These are phyloP conservation scores for Argentina anserina DNA, from an alignment of 306 rosid species.

Conservation along the genomic window DNA sequence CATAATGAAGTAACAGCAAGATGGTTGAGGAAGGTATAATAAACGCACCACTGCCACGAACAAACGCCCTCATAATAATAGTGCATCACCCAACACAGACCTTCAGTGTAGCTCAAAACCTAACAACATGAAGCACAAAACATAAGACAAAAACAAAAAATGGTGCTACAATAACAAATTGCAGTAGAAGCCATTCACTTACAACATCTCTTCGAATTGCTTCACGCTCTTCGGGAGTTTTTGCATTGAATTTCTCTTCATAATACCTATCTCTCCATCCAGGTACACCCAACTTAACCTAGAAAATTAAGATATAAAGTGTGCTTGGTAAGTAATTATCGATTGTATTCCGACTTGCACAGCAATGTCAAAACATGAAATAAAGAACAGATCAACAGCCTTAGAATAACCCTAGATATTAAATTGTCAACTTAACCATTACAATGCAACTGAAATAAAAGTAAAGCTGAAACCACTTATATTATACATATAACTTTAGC, in stretches of 20 bases:
- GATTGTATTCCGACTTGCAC: neutral
- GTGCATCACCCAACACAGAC: constrained; percentile 96
- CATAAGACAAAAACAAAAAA: constrained; percentile 13
- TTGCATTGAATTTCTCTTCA: constrained; percentile 73
- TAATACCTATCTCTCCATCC: constrained; percentile 99
- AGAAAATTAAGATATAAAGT: constrained; percentile 14
- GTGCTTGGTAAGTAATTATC: neutral
- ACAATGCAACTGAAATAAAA: neutral
- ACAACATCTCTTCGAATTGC: constrained; percentile 82
- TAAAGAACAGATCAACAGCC: neutral
- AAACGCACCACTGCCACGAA: constrained; percentile 95
- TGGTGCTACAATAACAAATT: constrained; percentile 16
- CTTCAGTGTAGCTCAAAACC: constrained; percentile 95
- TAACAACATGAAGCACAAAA: constrained; percentile 30
- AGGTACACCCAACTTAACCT: constrained; percentile 84
- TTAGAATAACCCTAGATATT: neutral
- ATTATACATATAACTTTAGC: neutral
- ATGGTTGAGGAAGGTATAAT: neutral
- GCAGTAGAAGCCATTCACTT: constrained; percentile 37
- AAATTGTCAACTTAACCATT: neutral
- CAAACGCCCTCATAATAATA: constrained; percentile 98
- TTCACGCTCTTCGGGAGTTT: constrained; percentile 86
- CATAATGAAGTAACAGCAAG: neutral
- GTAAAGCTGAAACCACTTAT: neutral
- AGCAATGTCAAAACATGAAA: neutral